These are phyloP conservation scores for Pythium volutum DNA, from an alignment of 352 stramenopile genomes.

Conservation along the genomic window DNA sequence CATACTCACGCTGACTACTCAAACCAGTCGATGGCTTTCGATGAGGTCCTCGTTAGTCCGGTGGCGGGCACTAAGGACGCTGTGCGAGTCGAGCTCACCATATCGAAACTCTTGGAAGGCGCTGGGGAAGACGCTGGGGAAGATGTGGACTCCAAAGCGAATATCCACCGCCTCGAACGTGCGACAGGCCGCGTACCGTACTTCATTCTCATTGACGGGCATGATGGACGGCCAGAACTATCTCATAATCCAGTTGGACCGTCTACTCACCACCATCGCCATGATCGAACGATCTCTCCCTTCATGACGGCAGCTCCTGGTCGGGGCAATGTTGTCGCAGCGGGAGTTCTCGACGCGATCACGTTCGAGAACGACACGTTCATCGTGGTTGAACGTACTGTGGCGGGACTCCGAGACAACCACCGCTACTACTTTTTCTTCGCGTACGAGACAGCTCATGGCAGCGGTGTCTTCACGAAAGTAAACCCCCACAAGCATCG, in stretches of 20 bases:
- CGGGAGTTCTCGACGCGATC: constrained; percentile 40
- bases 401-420: constrained; percentile 43
- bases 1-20: constrained; percentile 74
- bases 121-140: constrained; percentile 3
- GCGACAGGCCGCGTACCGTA: constrained; percentile 43
- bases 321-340: constrained; percentile 38
- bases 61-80: constrained; percentile 41
- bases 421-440: constrained; percentile 68
- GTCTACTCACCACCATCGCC: constrained; percentile 14
- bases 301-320: constrained; percentile 36
- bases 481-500: constrained; percentile 61
- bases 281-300: constrained; percentile 12
- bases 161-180: neutral
- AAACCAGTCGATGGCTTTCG: constrained; percentile 62
- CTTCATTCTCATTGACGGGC: constrained; percentile 60
- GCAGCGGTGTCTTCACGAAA: constrained; percentile 62
- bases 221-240: constrained; percentile 39
- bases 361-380: constrained; percentile 46
- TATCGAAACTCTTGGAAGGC: constrained; percentile 52
- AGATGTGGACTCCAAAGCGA: neutral
- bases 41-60: constrained; percentile 44
- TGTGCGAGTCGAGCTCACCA: constrained; percentile 41
- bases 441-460: constrained; percentile 64
- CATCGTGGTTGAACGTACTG: constrained; percentile 34
- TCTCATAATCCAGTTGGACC: constrained; percentile 30